These are phyloP conservation scores for Phytopythium ostracodes DNA, from an alignment of 352 stramenopile species.

Conservation along the genomic window DNA sequence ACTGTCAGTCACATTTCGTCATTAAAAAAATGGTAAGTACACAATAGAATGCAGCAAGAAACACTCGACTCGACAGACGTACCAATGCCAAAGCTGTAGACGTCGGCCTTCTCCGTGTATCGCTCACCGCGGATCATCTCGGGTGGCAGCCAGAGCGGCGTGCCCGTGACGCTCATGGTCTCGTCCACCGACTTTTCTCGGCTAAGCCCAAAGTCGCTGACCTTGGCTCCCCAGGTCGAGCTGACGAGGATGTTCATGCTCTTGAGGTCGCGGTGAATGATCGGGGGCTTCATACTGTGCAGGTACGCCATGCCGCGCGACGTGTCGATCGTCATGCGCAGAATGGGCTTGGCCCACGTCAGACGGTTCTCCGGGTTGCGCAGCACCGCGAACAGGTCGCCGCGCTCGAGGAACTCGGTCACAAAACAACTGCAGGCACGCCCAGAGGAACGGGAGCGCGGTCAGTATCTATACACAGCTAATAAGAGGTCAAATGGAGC, in stretches of 20 bases:
- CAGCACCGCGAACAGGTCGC: conserved; percentile 79
- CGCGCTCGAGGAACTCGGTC: conserved; percentile 82
- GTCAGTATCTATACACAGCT: not conserved
- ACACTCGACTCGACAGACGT: conserved; percentile 8
- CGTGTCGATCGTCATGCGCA: conserved; percentile 88
- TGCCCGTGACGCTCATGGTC: conserved; percentile 91
- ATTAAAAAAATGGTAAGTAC: conserved; percentile 4
- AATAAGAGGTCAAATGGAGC: not conserved
- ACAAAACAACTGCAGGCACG: conserved; percentile 69
- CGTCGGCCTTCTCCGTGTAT: conserved; percentile 87
- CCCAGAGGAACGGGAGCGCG: not conserved
- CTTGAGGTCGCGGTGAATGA: conserved; percentile 99
- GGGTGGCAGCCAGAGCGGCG: conserved; percentile 77
- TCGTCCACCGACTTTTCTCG: conserved; percentile 94
- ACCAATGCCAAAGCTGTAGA: conserved; percentile 89
- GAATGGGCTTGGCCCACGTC: conserved; percentile 81
- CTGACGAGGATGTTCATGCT: conserved; percentile 89
- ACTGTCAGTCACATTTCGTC: conserved; percentile 28
- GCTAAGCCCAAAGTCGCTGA: conserved; percentile 97
- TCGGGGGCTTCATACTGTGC: conserved; percentile 96
- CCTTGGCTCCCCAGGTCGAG: conserved; percentile 89
- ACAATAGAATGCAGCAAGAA: conserved; percentile 6
- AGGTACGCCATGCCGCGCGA: conserved; percentile 97
- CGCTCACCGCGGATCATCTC: conserved; percentile 88
- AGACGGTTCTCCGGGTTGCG: conserved; percentile 78